These are phyloP conservation scores for Aspergillus ostianus DNA, from an alignment of 495 filamentous ascomycete genomes.

Conservation along the genomic window DNA sequence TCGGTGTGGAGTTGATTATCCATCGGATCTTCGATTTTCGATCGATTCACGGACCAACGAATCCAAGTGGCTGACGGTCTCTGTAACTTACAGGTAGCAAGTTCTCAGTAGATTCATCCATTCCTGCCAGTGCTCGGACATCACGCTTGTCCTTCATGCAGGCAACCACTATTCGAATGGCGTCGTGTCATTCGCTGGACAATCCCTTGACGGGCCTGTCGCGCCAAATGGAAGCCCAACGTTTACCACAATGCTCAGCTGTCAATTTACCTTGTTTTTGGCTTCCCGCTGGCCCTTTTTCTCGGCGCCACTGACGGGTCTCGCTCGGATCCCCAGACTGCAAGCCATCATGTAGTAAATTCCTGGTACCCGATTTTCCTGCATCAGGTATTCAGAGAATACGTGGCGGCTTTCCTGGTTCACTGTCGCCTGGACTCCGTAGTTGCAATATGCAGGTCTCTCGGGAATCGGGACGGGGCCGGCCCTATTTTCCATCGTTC, in stretches of 20 bases:
- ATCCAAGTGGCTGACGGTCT: not conserved
- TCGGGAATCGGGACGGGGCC: not conserved
- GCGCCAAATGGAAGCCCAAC: not conserved
- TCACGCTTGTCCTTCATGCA: not conserved
- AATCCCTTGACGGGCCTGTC: not conserved
- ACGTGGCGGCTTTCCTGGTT: not conserved
- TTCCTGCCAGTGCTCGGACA: constrained; percentile 16
- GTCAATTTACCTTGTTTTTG: not conserved
- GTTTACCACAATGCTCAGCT: not conserved
- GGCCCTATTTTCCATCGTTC: not conserved
- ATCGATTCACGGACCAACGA: constrained; percentile 13
- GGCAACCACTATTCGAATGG: too few species aligned
- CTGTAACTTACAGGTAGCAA: constrained; percentile 8
- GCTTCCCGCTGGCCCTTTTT: not conserved
- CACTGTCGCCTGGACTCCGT: not conserved
- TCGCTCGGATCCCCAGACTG: constrained; percentile 1
- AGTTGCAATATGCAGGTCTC: not conserved
- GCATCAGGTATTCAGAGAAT: not conserved
- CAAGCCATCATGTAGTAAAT: constrained; percentile 5
- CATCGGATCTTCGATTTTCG: constrained; percentile 13
- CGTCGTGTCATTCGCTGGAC: not conserved
- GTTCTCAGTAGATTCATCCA: constrained; percentile 14
- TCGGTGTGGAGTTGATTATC: constrained; percentile 20
- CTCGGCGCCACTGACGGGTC: not conserved
- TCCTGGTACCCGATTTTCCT: not conserved